Evolutionary conservation across 2,329 filamentous ascomycete species (phyloP), one percentile per base, ranked within the genome.

Genomic region (Scolecobasidium constrictum): DNA sequence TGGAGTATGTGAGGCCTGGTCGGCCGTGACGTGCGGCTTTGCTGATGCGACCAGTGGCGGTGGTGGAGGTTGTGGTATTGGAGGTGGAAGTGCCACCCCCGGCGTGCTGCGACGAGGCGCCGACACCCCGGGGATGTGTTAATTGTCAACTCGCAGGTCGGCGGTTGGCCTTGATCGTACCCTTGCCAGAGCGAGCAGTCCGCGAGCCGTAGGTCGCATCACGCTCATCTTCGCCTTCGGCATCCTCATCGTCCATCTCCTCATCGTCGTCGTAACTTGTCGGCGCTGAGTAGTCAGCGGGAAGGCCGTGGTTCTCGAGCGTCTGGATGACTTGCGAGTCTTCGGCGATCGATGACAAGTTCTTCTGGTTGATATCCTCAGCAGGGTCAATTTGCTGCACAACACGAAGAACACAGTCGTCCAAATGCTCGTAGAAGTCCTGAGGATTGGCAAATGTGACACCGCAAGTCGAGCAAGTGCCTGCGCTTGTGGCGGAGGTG

Each of bases 361-460:
- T 56, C 44, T 61, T 58, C 45, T 65, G 59, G 50, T 65, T 65
- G 55, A 64, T 63, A 37, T 58, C 62, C 50, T 65, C 62, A 43
- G 58, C 56, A 12, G 62, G 62, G 35, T 65, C 62, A 21, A 59
- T 56, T 48, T 64, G 60, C 45, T 64, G 62, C 33, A 77, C 73
- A 19, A 76, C 69, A 7, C 72, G 69, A 47, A 77, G 60, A 7
- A 77, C 73, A 56, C 73, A 77, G 56, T 77, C 73, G 52, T 77
- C 87, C 48, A 94, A 67, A 68, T 94, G 87, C 64, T 94, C 87
- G 59, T 94, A 94, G 64, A 94, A 94, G 56, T 94, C 86, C 60
- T 94, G 87, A 3, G 87, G 84, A 46, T 79, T 86, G 46, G 71
- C 71, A 58, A 93, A 94, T 9, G 74, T 82, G 37, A 76, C 72